A percentile compares a stretch with the other conserved stretches of the same genome.
phyloP scores from a whole-genome alignment of 2,329 filamentous ascomycete species.

The Lachnellula arida region DNA sequence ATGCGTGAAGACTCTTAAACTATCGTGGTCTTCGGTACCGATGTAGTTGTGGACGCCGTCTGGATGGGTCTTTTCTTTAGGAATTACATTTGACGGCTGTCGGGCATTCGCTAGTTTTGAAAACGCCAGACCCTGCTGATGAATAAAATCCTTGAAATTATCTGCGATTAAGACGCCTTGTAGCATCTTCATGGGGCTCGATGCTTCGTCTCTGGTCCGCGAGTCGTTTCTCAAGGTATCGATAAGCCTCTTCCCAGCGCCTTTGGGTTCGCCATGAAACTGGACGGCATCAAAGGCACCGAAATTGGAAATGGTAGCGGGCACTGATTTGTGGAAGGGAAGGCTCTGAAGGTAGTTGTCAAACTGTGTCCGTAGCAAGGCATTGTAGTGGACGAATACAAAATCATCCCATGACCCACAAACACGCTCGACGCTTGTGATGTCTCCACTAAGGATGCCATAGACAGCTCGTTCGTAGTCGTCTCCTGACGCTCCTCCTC shows the following conservation, averaged over 20 bases:
- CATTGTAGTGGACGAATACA: slow-evolving; percentile 83
- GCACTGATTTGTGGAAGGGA: slow-evolving; percentile 48
- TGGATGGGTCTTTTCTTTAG: slow-evolving; percentile 34
- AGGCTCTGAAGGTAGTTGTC: slow-evolving; percentile 61
- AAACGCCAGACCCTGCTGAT: slow-evolving; percentile 52
- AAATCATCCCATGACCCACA: slow-evolving; percentile 81
- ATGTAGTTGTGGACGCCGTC: slow-evolving; percentile 45
- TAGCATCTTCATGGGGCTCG: slow-evolving; percentile 65
- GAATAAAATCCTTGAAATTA: slow-evolving; percentile 52
- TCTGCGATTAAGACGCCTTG: slow-evolving; percentile 71
- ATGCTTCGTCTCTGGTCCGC: slow-evolving; percentile 53
- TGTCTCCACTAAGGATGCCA: slow-evolving; percentile 81
- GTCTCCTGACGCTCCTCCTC: slow-evolving; percentile 48
- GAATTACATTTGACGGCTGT: slow-evolving; percentile 40
- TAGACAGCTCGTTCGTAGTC: slow-evolving; percentile 87
- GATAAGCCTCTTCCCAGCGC: slow-evolving; percentile 55
- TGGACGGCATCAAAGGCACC: slow-evolving; percentile 60
- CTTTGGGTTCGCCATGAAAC: slow-evolving; percentile 52
- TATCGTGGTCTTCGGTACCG: slow-evolving; percentile 53
- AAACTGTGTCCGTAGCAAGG: slow-evolving; percentile 75
- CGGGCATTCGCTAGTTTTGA: slow-evolving; percentile 43
- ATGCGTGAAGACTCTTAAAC: slow-evolving; percentile 66
- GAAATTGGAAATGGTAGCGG: slow-evolving; percentile 54
- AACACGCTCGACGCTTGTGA: slow-evolving; percentile 69
- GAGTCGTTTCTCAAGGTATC: slow-evolving; percentile 53